Conservation (phyloP, 768 basidiomycete genomes). For the Boletus reticuloceps region DNA sequence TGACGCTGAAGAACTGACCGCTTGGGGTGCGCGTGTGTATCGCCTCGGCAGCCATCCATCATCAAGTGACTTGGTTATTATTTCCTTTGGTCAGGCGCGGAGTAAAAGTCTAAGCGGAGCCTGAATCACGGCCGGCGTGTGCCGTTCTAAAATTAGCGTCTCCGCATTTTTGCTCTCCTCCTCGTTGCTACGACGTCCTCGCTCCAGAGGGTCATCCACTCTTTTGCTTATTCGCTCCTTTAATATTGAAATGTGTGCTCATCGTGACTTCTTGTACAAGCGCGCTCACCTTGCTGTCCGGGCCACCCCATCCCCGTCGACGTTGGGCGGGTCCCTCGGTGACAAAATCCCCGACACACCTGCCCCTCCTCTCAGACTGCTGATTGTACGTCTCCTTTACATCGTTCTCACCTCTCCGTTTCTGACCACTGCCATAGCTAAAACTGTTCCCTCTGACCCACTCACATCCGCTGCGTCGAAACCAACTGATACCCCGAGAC, state of each 20-base stretch:
- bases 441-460: not conserved
- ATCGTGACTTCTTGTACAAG: constrained; percentile 14
- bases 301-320: too few species aligned
- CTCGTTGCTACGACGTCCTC: not conserved
- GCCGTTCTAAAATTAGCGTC: too few species aligned
- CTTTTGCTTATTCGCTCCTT: constrained; percentile 25
- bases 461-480: not conserved
- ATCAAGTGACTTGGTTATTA: too few species aligned
- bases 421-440: constrained; percentile 10
- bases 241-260: constrained; percentile 9
- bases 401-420: not conserved
- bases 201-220: constrained; percentile 10
- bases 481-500: constrained; percentile 16
- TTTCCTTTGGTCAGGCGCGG: too few species aligned
- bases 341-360: not conserved
- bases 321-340: too few species aligned
- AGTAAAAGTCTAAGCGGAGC: too few species aligned
- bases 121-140: too few species aligned
- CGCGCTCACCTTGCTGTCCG: constrained; percentile 16
- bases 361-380: not conserved
- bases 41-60: not conserved
- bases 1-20: not conserved
- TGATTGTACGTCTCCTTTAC: not conserved
- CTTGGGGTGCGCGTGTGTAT: not conserved
- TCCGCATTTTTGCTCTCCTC: not conserved